These are phyloP conservation scores for Toxicodendron radicans DNA, from an alignment of 345 rosid genomes.

Conservation along the genomic window DNA sequence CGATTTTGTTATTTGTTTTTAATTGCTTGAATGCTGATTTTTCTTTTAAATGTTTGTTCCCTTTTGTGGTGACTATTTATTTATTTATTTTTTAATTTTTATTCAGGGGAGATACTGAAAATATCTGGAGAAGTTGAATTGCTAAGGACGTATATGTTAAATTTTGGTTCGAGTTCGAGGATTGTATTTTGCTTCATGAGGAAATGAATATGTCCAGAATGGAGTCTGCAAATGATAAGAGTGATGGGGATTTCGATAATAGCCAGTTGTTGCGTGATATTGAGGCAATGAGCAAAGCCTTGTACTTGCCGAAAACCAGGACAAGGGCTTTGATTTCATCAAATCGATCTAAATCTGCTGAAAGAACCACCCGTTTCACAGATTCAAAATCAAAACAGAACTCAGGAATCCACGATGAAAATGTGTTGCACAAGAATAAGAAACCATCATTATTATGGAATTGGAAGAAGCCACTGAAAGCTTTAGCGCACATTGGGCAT, in stretches of 20 bases:
- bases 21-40: constrained; percentile 13
- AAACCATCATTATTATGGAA: constrained; percentile 56
- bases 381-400: constrained; percentile 34
- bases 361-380: constrained; percentile 27
- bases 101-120: constrained; percentile 9
- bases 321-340: constrained; percentile 40
- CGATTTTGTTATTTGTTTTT: constrained; percentile 13
- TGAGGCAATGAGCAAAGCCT: constrained; percentile 72
- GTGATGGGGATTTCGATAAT: constrained; percentile 32
- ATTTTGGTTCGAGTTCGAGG: constrained; percentile 19
- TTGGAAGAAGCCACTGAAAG: constrained; percentile 85
- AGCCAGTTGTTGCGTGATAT: constrained; percentile 67
- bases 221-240: constrained; percentile 30
- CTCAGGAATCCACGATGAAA: constrained; percentile 22
- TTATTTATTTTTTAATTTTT: neutral
- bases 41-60: neutral
- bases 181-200: constrained; percentile 22
- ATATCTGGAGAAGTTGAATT: constrained; percentile 12
- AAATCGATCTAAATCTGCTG: constrained; percentile 47
- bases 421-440: constrained; percentile 36
- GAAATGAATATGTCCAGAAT: constrained; percentile 43
- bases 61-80: no score
- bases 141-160: neutral
- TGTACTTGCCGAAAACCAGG: constrained; percentile 48
- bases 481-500: constrained; percentile 58